Conservation (phyloP, 768 basidiomycete species). For the Boletus subparvulus region DNA sequence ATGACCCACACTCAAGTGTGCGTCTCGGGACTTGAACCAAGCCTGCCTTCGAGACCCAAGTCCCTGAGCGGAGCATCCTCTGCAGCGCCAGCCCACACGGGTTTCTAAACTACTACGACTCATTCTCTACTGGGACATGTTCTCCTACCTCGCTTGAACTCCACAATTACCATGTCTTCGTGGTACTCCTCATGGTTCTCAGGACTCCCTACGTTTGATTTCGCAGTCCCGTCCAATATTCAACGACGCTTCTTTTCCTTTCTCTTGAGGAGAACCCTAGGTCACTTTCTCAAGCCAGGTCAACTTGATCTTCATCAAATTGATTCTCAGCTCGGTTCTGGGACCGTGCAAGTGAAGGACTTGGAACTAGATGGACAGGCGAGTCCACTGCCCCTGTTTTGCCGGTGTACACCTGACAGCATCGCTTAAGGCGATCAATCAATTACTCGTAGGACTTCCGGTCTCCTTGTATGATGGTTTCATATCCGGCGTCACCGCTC, state of each 20-base stretch:
- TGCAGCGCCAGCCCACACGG: constrained; percentile 1
- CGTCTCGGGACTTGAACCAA: not conserved
- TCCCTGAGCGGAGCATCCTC: constrained; percentile 4
- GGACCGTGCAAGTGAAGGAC: constrained; percentile 82
- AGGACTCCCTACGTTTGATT: constrained; percentile 60
- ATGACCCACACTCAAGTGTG: not conserved
- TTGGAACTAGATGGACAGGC: constrained; percentile 77
- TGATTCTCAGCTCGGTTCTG: constrained; percentile 91
- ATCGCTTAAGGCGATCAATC: constrained; percentile 70
- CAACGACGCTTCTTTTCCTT: constrained; percentile 91
- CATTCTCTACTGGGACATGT: constrained; percentile 16
- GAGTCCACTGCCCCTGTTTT: constrained; percentile 29
- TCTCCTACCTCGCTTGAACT: constrained; percentile 12
- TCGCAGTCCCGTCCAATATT: constrained; percentile 66
- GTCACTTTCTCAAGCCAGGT: constrained; percentile 84
- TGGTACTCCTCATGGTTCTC: constrained; percentile 61
- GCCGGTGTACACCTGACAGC: constrained; percentile 15
- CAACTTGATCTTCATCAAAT: constrained; percentile 86
- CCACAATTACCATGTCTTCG: constrained; percentile 38
- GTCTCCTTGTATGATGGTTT: constrained; percentile 67
- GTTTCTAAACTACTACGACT: not conserved
- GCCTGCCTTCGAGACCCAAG: not conserved
- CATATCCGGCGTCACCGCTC: constrained; percentile 71
- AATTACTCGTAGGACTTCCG: constrained; percentile 62
- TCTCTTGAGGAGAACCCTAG: constrained; percentile 76